These are phyloP conservation scores for Cytospora leucostoma DNA, from an alignment of 2,329 filamentous ascomycete genomes.

Conservation along the genomic window DNA sequence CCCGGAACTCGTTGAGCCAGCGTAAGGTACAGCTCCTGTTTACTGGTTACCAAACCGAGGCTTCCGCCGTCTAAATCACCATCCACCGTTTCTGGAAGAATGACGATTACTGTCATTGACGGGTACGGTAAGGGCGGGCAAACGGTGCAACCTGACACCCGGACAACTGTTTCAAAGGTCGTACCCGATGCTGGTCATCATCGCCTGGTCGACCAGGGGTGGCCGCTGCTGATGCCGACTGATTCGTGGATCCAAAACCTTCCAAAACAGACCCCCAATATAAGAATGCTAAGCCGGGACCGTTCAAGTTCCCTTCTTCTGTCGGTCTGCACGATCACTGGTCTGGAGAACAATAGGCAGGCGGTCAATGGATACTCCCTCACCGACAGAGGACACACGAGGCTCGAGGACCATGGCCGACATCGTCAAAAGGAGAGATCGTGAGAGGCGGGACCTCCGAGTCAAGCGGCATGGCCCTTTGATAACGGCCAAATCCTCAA, in stretches of 20 bases:
- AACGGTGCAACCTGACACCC: constrained; percentile 10
- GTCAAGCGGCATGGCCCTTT: constrained; percentile 10
- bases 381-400: constrained; percentile 15
- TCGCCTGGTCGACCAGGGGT: constrained; percentile 19
- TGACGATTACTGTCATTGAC: constrained; percentile 14
- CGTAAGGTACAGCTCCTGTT: not conserved
- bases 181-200: constrained; percentile 23
- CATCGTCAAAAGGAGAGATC: constrained; percentile 13
- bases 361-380: not conserved
- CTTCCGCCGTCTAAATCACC: not conserved
- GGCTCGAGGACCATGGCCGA: constrained; percentile 3
- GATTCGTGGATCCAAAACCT: constrained; percentile 5
- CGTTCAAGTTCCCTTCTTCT: constrained; percentile 11
- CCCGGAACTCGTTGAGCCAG: not conserved
- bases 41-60: not conserved
- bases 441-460: constrained; percentile 4
- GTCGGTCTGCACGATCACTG: not conserved
- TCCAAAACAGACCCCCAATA: constrained; percentile 18
- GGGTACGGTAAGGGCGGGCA: constrained; percentile 6
- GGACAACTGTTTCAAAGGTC: constrained; percentile 25
- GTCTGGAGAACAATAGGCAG: constrained; percentile 1
- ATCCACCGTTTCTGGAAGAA: not conserved
- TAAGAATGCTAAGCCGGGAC: constrained; percentile 15
- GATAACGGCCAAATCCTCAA: constrained; percentile 8
- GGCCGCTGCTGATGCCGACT: constrained; percentile 12